These are phyloP conservation scores for Zasmidium angulare DNA, from an alignment of 2,329 filamentous ascomycete genomes.

Conservation along the genomic window DNA sequence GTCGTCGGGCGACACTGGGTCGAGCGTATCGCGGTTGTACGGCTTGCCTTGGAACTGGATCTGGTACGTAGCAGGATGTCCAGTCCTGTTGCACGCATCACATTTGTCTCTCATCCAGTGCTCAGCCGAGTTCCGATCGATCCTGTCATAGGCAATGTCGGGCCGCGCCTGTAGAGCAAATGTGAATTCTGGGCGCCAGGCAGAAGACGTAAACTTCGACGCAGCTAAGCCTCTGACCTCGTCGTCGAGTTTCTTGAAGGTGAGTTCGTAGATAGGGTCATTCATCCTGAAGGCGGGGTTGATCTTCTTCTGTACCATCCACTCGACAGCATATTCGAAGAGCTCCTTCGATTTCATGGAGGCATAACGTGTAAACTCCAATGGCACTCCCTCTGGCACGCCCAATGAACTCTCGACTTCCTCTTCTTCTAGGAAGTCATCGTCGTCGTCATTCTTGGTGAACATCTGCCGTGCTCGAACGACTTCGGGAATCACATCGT, in stretches of 20 bases:
- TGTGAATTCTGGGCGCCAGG: conserved; percentile 68
- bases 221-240: conserved; percentile 67
- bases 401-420: conserved; percentile 58
- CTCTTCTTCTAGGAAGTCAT: conserved; percentile 58
- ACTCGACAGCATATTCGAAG: conserved; percentile 73
- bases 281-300: conserved; percentile 67
- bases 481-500: conserved; percentile 52
- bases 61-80: conserved; percentile 66
- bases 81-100: conserved; percentile 68
- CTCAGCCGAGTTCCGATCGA: conserved; percentile 42
- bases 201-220: conserved; percentile 70
- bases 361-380: conserved; percentile 66
- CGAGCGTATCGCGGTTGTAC: conserved; percentile 65
- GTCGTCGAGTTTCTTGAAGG: conserved; percentile 70
- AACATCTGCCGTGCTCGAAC: conserved; percentile 44
- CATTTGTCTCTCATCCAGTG: conserved; percentile 51
- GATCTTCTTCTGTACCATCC: conserved; percentile 77
- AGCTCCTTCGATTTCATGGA: conserved; percentile 69
- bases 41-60: conserved; percentile 64
- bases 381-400: conserved; percentile 61
- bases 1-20: conserved; percentile 58
- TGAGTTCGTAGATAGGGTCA: conserved; percentile 65
- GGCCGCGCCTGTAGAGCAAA: conserved; percentile 66
- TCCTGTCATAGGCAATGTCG: conserved; percentile 52
- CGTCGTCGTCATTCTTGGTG: conserved; percentile 54